Evolutionary conservation across 345 rosid species (phyloP).

Genomic region (Eucalyptus erythrocorys): DNA sequence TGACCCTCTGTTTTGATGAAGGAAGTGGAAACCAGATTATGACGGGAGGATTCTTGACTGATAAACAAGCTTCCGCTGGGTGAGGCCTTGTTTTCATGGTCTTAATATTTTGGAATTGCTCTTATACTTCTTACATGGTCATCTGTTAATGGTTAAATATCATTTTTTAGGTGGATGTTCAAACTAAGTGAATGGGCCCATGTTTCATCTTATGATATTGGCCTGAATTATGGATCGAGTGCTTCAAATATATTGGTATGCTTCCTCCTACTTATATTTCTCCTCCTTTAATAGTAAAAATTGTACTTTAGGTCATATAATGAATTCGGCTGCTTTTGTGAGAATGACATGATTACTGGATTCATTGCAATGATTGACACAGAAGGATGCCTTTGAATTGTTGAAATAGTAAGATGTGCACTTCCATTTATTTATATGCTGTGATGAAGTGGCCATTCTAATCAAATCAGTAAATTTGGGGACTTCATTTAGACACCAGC

Average conservation of each 20-base stretch:
- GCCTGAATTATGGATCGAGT: constrained; percentile 79
- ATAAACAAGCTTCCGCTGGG: constrained; percentile 92
- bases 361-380: not conserved
- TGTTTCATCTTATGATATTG: constrained; percentile 75
- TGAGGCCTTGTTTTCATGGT: constrained; percentile 8
- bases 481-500: not conserved
- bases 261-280: not conserved
- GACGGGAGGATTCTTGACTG: constrained; percentile 97
- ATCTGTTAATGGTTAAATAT: not conserved
- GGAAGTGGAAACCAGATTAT: constrained; percentile 92
- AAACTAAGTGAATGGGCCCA: constrained; percentile 96
- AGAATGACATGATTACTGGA: not conserved
- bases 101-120: not conserved
- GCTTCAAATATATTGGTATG: constrained; percentile 90
- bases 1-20: constrained; percentile 90
- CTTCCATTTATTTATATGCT: not conserved
- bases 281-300: not conserved
- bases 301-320: not conserved
- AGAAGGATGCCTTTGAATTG: not conserved
- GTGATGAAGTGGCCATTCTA: not conserved
- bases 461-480: not conserved
- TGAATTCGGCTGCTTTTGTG: not conserved
- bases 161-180: constrained; percentile 64
- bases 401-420: not conserved
- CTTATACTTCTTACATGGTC: not conserved